phyloP scores from a whole-genome alignment of 441 rosid genomes.

The Sinapis alba region DNA sequence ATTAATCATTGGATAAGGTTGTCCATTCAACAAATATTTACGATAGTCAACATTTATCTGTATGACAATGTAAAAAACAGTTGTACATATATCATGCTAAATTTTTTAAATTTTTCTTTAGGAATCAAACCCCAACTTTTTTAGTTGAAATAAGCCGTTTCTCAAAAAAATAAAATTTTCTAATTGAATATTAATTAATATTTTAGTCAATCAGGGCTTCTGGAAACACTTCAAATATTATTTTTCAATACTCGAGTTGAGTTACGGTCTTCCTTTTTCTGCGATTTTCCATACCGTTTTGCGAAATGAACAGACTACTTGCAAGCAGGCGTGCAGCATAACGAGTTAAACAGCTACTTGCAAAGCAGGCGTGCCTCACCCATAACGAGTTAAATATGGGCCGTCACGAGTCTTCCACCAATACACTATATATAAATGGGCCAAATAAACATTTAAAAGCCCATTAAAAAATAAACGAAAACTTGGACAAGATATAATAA shows the following conservation, averaged over 20 bases:
- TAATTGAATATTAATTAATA: too few species aligned
- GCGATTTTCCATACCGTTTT: neutral
- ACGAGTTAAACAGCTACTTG: neutral
- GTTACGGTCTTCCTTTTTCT: neutral
- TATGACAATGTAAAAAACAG: too few species aligned
- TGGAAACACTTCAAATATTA: neutral
- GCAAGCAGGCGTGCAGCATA: neutral
- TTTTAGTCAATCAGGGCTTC: neutral
- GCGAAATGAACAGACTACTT: neutral
- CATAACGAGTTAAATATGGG: neutral
- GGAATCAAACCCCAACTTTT: too few species aligned
- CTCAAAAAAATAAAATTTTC: too few species aligned
- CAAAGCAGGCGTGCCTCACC: neutral
- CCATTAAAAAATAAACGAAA: neutral
- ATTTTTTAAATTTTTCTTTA: too few species aligned
- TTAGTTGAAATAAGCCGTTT: too few species aligned
- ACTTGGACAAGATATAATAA: conserved; percentile 1
- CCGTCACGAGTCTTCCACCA: neutral
- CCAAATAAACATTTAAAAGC: conserved; percentile 12
- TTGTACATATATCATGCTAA: too few species aligned
- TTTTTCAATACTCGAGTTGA: neutral
- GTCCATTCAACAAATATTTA: too few species aligned
- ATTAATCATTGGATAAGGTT: too few species aligned
- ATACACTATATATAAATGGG: neutral
- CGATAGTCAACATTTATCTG: too few species aligned